Conservation (phyloP, 805 yeast species). For the Teunomyces barrocoloradensis region DNA sequence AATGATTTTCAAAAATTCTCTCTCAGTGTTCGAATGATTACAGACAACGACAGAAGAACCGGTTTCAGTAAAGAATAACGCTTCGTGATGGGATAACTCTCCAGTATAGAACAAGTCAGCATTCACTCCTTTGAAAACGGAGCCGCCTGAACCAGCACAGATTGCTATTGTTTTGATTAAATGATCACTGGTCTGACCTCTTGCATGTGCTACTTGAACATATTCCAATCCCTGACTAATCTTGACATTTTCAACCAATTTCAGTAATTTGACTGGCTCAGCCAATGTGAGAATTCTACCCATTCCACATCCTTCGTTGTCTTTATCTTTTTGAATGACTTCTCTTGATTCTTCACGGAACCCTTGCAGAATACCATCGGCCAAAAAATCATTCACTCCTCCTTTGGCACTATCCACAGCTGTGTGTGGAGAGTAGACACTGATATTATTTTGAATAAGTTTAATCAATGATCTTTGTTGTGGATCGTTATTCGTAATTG, state of each 20-base stretch:
- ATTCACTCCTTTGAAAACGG: constrained; percentile 59
- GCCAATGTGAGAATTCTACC: constrained; percentile 65
- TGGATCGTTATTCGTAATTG: constrained; percentile 60
- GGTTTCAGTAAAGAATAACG: constrained; percentile 62
- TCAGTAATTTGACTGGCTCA: constrained; percentile 40
- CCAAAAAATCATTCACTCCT: constrained; percentile 96
- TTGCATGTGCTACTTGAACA: constrained; percentile 58
- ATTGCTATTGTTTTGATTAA: constrained; percentile 62
- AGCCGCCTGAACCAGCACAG: constrained; percentile 95
- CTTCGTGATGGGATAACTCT: constrained; percentile 93
- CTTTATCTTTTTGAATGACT: constrained; percentile 45
- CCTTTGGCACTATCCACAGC: constrained; percentile 88
- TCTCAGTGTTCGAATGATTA: constrained; percentile 90
- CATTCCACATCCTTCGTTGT: constrained; percentile 66
- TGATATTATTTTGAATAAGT: constrained; percentile 71
- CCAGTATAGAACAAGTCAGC: constrained; percentile 86
- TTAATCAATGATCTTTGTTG: constrained; percentile 77
- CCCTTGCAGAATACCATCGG: constrained; percentile 47
- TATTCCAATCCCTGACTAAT: constrained; percentile 46
- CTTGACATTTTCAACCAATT: constrained; percentile 54
- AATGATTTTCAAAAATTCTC: constrained; percentile 68
- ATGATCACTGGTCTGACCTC: constrained; percentile 23
- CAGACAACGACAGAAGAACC: constrained; percentile 75
- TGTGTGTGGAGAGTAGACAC: constrained; percentile 95
- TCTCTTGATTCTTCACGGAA: constrained; percentile 24